Conservation (phyloP, 1,139 yeast genomes). For the Suhomyces panamericanus region DNA sequence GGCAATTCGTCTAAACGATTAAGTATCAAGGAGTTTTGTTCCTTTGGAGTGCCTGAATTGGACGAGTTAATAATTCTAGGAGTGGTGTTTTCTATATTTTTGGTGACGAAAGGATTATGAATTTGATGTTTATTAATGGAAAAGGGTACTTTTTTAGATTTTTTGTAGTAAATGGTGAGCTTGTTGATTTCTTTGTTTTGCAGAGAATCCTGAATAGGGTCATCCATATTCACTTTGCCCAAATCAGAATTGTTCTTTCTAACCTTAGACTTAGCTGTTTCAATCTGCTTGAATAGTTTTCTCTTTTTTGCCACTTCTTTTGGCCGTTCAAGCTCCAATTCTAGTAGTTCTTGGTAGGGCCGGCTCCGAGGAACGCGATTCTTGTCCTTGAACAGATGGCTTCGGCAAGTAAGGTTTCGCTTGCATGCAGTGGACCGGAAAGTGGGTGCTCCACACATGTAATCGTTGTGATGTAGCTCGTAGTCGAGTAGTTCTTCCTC, state of each 20-base stretch:
- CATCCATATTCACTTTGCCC: not conserved
- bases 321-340: conserved; percentile 5
- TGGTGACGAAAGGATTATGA: too few relatives aligned
- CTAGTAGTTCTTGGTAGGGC: conserved; percentile 13
- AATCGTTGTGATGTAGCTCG: conserved; percentile 16
- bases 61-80: not conserved
- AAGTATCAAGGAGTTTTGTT: not conserved
- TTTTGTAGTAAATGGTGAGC: not conserved
- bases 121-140: not conserved
- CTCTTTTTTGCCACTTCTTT: conserved; percentile 3
- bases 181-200: not conserved
- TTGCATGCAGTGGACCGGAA: conserved; percentile 15
- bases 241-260: not conserved
- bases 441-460: conserved; percentile 21
- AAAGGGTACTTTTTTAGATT: not conserved
- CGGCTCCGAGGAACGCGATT: conserved; percentile 12
- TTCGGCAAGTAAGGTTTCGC: conserved; percentile 17
- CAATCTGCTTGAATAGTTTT: conserved; percentile 5
- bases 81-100: not conserved
- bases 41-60: not conserved
- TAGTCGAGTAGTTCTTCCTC: conserved; percentile 4
- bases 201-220: not conserved
- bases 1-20: not conserved
- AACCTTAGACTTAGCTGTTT: not conserved
- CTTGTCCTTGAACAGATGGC: conserved; percentile 16